A percentile compares a stretch with the other conserved stretches of the same genome.
Conservation (phyloP, 163 green algal genomes). For the Scenedesmus sp. region DNA sequence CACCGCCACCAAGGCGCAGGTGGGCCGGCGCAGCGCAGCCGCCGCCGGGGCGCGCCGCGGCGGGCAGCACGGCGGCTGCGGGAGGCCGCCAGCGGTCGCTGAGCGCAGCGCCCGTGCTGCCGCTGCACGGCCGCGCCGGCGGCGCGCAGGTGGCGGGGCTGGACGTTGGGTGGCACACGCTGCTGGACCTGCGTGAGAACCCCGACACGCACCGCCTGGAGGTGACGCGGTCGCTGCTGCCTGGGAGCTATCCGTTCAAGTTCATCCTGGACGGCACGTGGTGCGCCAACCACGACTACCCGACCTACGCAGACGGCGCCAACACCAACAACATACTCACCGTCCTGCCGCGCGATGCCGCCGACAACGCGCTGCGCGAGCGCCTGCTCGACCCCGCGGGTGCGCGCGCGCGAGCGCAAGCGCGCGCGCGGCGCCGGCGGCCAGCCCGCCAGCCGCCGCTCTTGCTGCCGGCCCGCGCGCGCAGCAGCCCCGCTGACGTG, state of each 20-base stretch:
- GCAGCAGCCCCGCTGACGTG: no score
- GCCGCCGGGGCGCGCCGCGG: background rate
- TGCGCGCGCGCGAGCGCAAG: background rate
- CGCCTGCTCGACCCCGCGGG: constrained; percentile 40
- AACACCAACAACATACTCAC: constrained; percentile 91
- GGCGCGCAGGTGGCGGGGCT: constrained; percentile 83
- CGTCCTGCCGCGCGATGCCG: constrained; percentile 52
- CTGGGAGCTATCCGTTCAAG: constrained; percentile 81
- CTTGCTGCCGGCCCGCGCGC: no score
- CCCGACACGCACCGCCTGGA: constrained; percentile 49
- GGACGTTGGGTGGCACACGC: constrained; percentile 90
- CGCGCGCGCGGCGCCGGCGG: no score
- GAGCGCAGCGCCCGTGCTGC: no score
- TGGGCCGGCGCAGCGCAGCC: constrained; percentile 19
- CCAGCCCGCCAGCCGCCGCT: no score
- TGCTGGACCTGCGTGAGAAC: constrained; percentile 68
- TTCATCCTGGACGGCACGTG: constrained; percentile 89
- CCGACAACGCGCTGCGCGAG: constrained; percentile 19
- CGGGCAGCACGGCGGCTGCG: background rate
- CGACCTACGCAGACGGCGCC: constrained; percentile 68
- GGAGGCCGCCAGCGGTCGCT: no score
- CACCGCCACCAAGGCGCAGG: constrained; percentile 49
- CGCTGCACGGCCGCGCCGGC: background rate
- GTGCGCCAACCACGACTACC: constrained; percentile 83
- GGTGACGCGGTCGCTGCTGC: constrained; percentile 59